Evolutionary conservation across 1,139 yeast species (phyloP).

Genomic region (Diutina mesorugosa): DNA sequence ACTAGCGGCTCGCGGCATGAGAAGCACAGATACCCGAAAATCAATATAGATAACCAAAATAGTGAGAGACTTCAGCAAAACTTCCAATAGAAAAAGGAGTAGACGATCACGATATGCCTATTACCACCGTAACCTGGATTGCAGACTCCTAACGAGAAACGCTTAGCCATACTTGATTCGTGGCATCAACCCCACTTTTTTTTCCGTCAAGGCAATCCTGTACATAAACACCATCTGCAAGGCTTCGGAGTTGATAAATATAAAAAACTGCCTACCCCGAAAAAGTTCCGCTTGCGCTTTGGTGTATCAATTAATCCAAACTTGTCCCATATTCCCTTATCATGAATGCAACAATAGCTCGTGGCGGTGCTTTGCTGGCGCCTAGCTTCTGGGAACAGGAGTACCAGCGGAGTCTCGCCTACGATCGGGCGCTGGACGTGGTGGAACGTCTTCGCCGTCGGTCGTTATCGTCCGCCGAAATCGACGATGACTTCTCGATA

Average conservation of each 20-base stretch:
- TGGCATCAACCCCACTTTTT: not conserved
- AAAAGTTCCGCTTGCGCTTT: not conserved
- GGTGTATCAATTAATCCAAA: not conserved
- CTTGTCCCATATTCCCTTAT: not conserved
- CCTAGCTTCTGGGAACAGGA: conserved; percentile 1
- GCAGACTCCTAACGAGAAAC: not conserved
- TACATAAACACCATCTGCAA: not conserved
- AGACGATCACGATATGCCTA: not conserved
- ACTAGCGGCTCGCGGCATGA: not conserved
- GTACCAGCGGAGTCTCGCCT: not conserved
- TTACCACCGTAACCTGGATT: too few species aligned
- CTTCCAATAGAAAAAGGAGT: too few species aligned
- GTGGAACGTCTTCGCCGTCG: not conserved
- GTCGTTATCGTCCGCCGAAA: not conserved
- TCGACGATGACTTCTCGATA: not conserved
- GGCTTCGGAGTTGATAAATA: not conserved
- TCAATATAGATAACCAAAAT: not conserved
- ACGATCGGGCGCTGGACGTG: not conserved
- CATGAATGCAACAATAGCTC: not conserved
- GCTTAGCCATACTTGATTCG: not conserved
- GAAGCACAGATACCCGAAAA: not conserved
- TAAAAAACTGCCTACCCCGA: not conserved
- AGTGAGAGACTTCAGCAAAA: not conserved
- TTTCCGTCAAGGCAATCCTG: not conserved
- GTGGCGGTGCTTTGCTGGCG: not conserved